phyloP scores from a whole-genome alignment of 805 yeast species.

The Ogataea ganodermae region DNA sequence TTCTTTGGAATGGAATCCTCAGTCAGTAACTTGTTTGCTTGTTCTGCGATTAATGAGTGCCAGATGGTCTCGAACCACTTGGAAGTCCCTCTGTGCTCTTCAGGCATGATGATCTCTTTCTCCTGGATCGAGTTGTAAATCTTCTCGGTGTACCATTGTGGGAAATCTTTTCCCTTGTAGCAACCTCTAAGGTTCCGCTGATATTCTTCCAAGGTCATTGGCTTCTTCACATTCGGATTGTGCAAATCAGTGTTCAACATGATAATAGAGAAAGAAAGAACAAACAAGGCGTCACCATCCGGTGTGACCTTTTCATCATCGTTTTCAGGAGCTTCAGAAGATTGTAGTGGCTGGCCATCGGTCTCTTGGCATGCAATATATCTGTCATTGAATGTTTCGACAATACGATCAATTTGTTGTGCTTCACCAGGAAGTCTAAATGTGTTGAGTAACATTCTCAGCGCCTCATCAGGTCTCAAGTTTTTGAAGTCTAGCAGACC shows the following conservation, averaged over 20 bases:
- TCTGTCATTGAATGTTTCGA: slow-evolving; percentile 81
- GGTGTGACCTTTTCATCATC: slow-evolving; percentile 59
- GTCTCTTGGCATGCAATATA: slow-evolving; percentile 58
- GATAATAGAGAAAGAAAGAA: slow-evolving; percentile 87
- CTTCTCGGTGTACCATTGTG: slow-evolving; percentile 78
- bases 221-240: slow-evolving; percentile 88
- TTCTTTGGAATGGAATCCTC: slow-evolving; percentile 11
- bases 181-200: slow-evolving; percentile 79
- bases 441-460: slow-evolving; percentile 75
- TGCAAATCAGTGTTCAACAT: slow-evolving; percentile 93
- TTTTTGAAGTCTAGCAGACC: slow-evolving; percentile 71
- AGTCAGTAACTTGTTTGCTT: slow-evolving; percentile 32
- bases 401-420: slow-evolving; percentile 90
- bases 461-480: slow-evolving; percentile 89
- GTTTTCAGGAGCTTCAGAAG: slow-evolving; percentile 20
- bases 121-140: slow-evolving; percentile 80
- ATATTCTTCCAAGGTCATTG: slow-evolving; percentile 86
- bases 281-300: slow-evolving; percentile 83
- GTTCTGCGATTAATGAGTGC: slow-evolving; percentile 66
- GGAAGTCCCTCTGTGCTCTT: slow-evolving; percentile 91
- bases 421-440: slow-evolving; percentile 97
- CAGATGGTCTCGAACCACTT: slow-evolving; percentile 89
- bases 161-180: slow-evolving; percentile 73
- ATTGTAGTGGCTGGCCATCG: slow-evolving; percentile 25
- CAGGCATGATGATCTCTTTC: slow-evolving; percentile 95